Evolutionary conservation across 2,329 filamentous ascomycete species (phyloP), one percentile per base, ranked within the genome.

Genomic region (Tothia fuscella): DNA sequence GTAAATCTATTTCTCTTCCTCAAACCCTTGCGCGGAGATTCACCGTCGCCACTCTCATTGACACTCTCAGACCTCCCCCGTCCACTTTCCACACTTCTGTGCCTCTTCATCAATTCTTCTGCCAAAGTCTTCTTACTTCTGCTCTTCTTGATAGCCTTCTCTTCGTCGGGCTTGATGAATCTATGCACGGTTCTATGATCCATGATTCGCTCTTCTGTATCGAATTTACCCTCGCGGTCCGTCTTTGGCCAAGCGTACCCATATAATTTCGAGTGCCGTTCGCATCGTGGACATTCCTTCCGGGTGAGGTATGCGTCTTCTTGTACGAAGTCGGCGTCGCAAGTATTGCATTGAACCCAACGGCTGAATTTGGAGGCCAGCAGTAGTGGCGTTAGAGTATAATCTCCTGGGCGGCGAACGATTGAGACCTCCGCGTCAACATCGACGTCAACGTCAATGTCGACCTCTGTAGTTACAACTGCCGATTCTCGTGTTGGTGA

Each of bases 181-280:
- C n/a, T n/a, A n/a, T n/a, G n/a, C n/a, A n/a, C n/a, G n/a, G n/a
- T n/a, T n/a, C n/a, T n/a, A n/a, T n/a, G 88, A 56, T 96, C 89
- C 46, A 91, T 69, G 1, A 93, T 67, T 5, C 76, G 60, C 50
- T 76, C 67, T 47, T 77, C 71, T 6, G 74, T 78, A 56, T 96
- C 91, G 16, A 73, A 60, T 13, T 76, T 76, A 1, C 84, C 84
- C 20, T 81, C 77, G 47, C 72, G 81, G 46, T 94, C 82, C 0
- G 91, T 96, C 66, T 98, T 95, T 5, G 91, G 91, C 91, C 91
- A 98, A 44, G 82, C 71, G 55, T 83, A 95, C 0, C 93, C 93
- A 57, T 96, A 98, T 1, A 98, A 66, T 64, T 93, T 96, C 13
- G 84, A 93, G 56, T 98, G 91, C 0, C 91, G 76, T 63, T 98